Evolutionary conservation across 176 grass and related monocot genomes (phyloP).

Genomic region (Puccinellia tenuiflora): DNA sequence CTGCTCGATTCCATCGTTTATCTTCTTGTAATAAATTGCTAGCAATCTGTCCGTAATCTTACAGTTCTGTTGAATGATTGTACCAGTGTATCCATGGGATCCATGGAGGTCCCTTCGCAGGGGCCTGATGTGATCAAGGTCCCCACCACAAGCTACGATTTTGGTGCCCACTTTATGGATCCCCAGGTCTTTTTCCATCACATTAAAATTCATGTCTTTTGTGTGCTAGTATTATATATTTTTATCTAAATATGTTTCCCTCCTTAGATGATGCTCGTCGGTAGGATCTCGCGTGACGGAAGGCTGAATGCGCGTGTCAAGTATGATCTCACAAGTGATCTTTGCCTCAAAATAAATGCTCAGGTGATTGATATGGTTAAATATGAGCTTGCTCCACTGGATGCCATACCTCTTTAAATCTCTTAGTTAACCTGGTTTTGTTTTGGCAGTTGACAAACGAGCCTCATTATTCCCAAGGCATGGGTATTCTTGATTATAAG

Average conservation of each 20-base stretch:
- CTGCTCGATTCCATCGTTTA: not conserved
- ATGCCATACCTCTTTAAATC: not conserved
- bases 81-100: conserved; percentile 52
- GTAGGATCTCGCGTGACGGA: conserved; percentile 50
- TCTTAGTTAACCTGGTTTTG: conserved; percentile 17
- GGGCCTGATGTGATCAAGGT: conserved; percentile 53
- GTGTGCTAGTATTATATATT: not conserved
- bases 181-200: conserved; percentile 37
- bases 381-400: not conserved
- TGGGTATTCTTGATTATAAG: conserved; percentile 62
- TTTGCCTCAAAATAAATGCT: conserved; percentile 52
- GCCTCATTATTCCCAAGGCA: conserved; percentile 60
- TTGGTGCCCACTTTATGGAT: conserved; percentile 59
- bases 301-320: conserved; percentile 47
- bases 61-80: not conserved
- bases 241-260: not conserved
- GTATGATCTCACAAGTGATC: conserved; percentile 45
- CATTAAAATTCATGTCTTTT: not conserved
- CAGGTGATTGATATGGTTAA: conserved; percentile 44
- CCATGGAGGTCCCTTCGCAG: conserved; percentile 48
- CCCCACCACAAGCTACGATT: conserved; percentile 51
- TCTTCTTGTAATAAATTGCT: not conserved
- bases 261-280: conserved; percentile 58
- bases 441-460: conserved; percentile 64
- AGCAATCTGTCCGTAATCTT: not conserved